Base-by-base conservation (phyloP, 768 basidiomycete genomes). In the Russula sp. region DNA sequence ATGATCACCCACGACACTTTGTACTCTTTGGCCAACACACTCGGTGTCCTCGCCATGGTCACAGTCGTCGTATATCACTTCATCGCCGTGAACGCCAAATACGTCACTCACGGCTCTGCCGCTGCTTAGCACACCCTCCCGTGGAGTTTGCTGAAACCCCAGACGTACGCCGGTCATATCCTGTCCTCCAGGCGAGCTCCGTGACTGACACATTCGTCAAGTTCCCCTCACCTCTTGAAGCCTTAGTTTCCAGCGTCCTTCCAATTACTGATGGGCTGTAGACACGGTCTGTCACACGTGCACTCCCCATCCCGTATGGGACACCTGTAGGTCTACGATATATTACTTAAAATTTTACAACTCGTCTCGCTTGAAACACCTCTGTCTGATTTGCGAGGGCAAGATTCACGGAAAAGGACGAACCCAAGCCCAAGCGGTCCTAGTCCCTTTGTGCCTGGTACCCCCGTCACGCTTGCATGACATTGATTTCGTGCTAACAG, bases 41-140 rank as follows among this genome's bases (percentile, higher is more conserved):
- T 95, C 18, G 94, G 94, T 42, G 78, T 86, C 42, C 78, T 91
- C 57, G 90, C 95, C 34, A 93, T 98, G 87, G 70, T 92, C 68
- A 86, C 89, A 6, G 88, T 94, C 59, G 87, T 98, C 58, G 82
- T 84, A 52, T 97, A 95, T 75, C 95, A 98, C 77, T 84, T 96
- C 70, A 78, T 98, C 55, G 87, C 91, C 39, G 91, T 96, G 64
- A 95, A 95, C 69, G 84, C 85, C 45, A 80, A 81, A 22, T 70
- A 78, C 64, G 65, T 81, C 71, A 71, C 72, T 18, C 40, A 54
- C 13, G 27, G 47, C 6, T 7, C 59, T 42, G 20, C 34, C 16
- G 16, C 51, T 27, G 32, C 59, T 18, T 60, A 47, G 22, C 9
- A 14, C 32, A 42, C 10, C 40, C 13, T 40, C 40, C 11, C 2